Evolutionary conservation across 169 alveolate species (phyloP).

Genomic region (Cryptosporidium andersoni): DNA sequence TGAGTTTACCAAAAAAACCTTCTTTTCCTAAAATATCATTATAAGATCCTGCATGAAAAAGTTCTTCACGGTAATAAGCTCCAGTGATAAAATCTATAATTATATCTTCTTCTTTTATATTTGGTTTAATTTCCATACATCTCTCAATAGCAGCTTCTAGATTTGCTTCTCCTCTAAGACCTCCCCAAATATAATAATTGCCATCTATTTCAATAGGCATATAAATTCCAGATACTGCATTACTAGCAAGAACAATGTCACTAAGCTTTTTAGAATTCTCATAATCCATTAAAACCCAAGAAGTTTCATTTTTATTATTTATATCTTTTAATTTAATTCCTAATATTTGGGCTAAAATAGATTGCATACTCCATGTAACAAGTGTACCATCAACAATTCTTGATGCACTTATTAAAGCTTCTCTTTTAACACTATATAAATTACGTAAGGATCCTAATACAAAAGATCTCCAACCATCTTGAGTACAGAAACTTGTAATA

Average conservation of each 20-base stretch:
- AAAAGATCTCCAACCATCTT: conserved; percentile 52
- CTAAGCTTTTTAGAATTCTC: conserved; percentile 27
- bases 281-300: conserved; percentile 19
- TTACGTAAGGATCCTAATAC: conserved; percentile 26
- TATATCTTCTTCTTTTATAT: conserved; percentile 49
- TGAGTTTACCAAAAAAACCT: conserved; percentile 34
- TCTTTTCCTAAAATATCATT: conserved; percentile 52
- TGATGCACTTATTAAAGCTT: conserved; percentile 54
- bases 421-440: conserved; percentile 18
- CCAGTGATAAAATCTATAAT: conserved; percentile 65
- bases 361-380: conserved; percentile 43
- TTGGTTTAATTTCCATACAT: conserved; percentile 50
- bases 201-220: conserved; percentile 37
- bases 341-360: conserved; percentile 22
- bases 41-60: conserved; percentile 47
- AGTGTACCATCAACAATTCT: conserved; percentile 62
- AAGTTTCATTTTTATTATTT: neutral
- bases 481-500: conserved; percentile 39
- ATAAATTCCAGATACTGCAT: conserved; percentile 63
- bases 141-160: conserved; percentile 63
- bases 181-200: conserved; percentile 65
- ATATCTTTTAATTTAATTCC: neutral
- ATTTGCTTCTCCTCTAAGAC: conserved; percentile 61
- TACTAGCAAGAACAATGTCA: conserved; percentile 61
- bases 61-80: conserved; percentile 51